phyloP scores from a whole-genome alignment of 257 asterid genomes.

The Cordia subcordata region DNA sequence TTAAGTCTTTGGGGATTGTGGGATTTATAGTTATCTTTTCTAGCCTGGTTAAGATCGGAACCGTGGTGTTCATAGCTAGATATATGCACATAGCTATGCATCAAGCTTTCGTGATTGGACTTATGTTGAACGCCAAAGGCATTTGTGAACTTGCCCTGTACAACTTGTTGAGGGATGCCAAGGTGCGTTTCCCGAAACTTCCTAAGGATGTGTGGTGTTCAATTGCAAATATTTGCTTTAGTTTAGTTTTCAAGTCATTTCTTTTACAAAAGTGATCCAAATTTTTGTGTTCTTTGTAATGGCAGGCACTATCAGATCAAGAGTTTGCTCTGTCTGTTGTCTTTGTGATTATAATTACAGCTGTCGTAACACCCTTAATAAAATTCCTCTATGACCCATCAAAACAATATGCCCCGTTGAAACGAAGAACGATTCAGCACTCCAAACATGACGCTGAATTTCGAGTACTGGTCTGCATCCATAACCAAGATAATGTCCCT shows the following conservation, averaged over 20 bases:
- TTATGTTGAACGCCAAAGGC: conserved; percentile 57
- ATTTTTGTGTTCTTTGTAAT: not conserved
- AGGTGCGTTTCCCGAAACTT: conserved; percentile 28
- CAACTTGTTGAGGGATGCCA: conserved; percentile 47
- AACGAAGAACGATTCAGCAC: conserved; percentile 61
- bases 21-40: conserved; percentile 19
- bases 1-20: conserved; percentile 35
- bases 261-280: not conserved
- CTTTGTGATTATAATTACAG: conserved; percentile 47
- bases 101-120: conserved; percentile 59
- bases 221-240: no score
- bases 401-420: conserved; percentile 21
- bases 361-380: conserved; percentile 52
- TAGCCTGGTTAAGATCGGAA: conserved; percentile 31
- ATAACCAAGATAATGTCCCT: conserved; percentile 55
- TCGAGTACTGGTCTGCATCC: conserved; percentile 53
- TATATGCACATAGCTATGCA: conserved; percentile 26
- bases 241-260: no score
- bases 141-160: conserved; percentile 53
- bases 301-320: conserved; percentile 41
- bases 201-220: not conserved
- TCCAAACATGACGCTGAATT: conserved; percentile 45
- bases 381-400: conserved; percentile 45
- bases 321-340: conserved; percentile 52
- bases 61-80: conserved; percentile 27